Percentiles rank a stretch among this genome's conserved stretches.
phyloP scores from a whole-genome alignment of 2,329 filamentous ascomycete species.

The Esteya vermicola region DNA sequence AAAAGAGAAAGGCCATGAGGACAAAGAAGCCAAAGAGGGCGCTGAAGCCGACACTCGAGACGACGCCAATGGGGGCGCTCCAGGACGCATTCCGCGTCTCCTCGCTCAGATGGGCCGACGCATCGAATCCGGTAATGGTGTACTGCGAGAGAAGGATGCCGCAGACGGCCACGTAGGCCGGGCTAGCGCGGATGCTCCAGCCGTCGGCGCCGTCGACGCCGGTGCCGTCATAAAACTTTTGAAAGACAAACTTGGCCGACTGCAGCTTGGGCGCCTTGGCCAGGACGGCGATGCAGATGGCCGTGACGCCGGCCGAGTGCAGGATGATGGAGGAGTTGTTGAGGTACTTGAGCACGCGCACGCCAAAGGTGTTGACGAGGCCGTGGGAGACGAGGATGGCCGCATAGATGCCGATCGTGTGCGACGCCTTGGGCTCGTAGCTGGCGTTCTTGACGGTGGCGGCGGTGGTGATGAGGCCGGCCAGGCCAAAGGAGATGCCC shows the following conservation, averaged over 20 bases:
- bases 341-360: constrained; percentile 37
- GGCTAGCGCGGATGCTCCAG: constrained; percentile 37
- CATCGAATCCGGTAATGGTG: constrained; percentile 30
- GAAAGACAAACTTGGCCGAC: constrained; percentile 39
- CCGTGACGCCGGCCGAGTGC: constrained; percentile 36
- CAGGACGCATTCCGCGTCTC: constrained; percentile 42
- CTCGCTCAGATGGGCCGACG: constrained; percentile 41
- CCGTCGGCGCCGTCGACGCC: constrained; percentile 29
- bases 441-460: constrained; percentile 21
- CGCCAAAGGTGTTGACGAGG: constrained; percentile 42
- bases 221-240: constrained; percentile 37
- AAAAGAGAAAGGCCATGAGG: constrained; percentile 41
- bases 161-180: constrained; percentile 38
- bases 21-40: constrained; percentile 45
- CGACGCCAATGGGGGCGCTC: constrained; percentile 42
- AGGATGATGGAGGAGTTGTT: constrained; percentile 42
- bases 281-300: constrained; percentile 39
- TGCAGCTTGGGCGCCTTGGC: constrained; percentile 43
- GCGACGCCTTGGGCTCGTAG: constrained; percentile 25
- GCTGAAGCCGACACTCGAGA: constrained; percentile 40
- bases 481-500: constrained; percentile 26
- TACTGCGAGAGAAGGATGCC: constrained; percentile 41
- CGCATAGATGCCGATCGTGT: constrained; percentile 45
- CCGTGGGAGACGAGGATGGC: constrained; percentile 39
- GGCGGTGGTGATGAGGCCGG: constrained; percentile 22